Evolutionary conservation across 192 early-diverging fungal genomes (phyloP).

Genomic region (Powellomyces hirtus): DNA sequence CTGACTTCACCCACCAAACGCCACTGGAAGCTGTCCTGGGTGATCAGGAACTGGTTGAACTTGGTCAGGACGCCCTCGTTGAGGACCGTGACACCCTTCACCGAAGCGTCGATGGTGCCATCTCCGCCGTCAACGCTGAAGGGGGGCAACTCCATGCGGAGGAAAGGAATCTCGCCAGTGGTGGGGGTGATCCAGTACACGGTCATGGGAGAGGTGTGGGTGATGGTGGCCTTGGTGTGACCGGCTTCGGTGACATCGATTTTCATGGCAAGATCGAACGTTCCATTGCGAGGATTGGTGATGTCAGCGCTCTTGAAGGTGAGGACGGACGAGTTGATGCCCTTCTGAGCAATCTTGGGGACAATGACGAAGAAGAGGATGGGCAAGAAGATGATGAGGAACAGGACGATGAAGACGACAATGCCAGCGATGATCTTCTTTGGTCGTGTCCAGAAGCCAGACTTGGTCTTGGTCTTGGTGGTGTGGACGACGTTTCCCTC

Average conservation of each 20-base stretch:
- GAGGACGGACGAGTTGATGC: conserved; percentile 28
- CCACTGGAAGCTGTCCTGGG: conserved; percentile 24
- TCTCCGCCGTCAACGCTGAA: conserved; percentile 28
- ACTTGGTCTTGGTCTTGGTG: not conserved
- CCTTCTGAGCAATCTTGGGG: conserved; percentile 26
- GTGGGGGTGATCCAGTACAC: conserved; percentile 30
- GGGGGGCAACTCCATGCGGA: conserved; percentile 17
- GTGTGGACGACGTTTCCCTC: not conserved
- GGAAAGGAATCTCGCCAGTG: conserved; percentile 11
- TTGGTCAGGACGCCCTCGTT: not conserved
- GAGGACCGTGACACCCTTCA: conserved; percentile 15
- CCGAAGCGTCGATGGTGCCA: conserved; percentile 20
- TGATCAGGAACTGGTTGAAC: conserved; percentile 32
- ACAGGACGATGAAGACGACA: conserved; percentile 1
- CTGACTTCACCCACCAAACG: conserved; percentile 11
- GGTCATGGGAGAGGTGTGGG: conserved; percentile 12
- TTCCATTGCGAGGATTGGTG: conserved; percentile 14
- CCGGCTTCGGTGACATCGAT: conserved; percentile 35
- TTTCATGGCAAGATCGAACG: conserved; percentile 16
- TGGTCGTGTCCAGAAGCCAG: conserved; percentile 13
- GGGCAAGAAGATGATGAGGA: conserved; percentile 18
- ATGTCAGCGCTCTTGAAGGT: conserved; percentile 26
- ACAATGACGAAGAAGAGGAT: conserved; percentile 18
- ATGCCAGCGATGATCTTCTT: not conserved
- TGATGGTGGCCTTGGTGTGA: conserved; percentile 25